Base-by-base conservation (phyloP, 495 filamentous ascomycete species). In the Platismatia glauca region DNA sequence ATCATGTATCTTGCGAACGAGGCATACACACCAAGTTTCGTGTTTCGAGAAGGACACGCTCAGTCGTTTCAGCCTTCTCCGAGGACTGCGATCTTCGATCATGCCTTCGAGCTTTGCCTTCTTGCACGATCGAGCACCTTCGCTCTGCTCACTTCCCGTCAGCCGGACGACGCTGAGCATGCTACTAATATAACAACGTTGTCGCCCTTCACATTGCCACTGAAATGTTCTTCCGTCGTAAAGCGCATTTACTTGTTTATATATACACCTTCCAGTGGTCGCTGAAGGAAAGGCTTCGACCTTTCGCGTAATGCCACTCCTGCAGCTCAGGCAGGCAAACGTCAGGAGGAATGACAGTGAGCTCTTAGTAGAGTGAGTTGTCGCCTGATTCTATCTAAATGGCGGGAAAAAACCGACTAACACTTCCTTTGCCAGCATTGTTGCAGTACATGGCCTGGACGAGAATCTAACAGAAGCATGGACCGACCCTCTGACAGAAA, bases 361-460 rank as follows among this genome's bases (percentile, higher is more conserved):
- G 18, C 53, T 34, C 27, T 56, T 18, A n/a, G 34, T 55, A 18
- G 60, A 62, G 48, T 55, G 44, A 56, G 48, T 16, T 22, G 20
- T 39, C n/a, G 29, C 27, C 31, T 55, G 35, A 2, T 56, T 27
- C 7, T 35, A 41, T 60, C 18, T 18, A 20, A 31, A 2, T 20
- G n/a, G n/a, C n/a, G 22, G 37, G 31, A 41, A 44, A 11, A 39
- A 41, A 58, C 12, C 22, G 16, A n/a, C 35, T 60, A n/a, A 34
- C 2, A 27, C 24, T n/a, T 8, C 31, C 29, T 50, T 38, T 58
- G 16, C 24, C 59, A 75, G 74, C 65, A 73, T 77, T 60, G 66
- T 77, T 46, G 70, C 69, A 24, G 69, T 77, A 12, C 75, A 77
- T 64, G 75, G 74, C 35, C 69, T 77, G 22, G 69, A 71, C 57